Conservation (phyloP, 148 eudicot species). For the Drosera capensis region DNA sequence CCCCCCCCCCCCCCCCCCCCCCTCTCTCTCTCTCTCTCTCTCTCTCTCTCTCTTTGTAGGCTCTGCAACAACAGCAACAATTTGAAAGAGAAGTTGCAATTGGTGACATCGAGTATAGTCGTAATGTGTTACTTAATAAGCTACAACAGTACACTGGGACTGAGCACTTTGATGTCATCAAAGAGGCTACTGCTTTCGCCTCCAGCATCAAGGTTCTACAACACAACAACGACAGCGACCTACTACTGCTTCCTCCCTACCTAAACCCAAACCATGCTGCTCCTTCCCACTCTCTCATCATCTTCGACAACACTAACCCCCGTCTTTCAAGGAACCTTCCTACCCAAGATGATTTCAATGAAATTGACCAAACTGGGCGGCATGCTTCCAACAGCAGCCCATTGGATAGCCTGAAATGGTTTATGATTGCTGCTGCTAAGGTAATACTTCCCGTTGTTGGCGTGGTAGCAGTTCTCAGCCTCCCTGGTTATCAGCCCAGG, state of each 20-base stretch:
- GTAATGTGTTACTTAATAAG: slow-evolving; percentile 61
- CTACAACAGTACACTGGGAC: slow-evolving; percentile 68
- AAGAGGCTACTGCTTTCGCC: slow-evolving; percentile 70
- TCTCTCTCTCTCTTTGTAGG: slow-evolving; percentile 18
- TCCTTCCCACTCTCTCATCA: slow-evolving; percentile 21
- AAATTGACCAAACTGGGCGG: slow-evolving; percentile 24
- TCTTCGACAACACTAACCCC: slow-evolving; percentile 24
- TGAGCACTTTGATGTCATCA: slow-evolving; percentile 60
- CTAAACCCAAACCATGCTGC: slow-evolving; percentile 42
- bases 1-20: neutral
- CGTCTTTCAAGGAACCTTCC: slow-evolving; percentile 21
- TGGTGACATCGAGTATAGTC: slow-evolving; percentile 62
- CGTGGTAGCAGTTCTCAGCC: slow-evolving; percentile 47
- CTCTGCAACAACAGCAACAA: slow-evolving; percentile 73
- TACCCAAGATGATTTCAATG: slow-evolving; percentile 23
- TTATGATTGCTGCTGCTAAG: slow-evolving; percentile 48
- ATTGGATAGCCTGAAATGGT: slow-evolving; percentile 32
- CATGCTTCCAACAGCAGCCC: slow-evolving; percentile 15
- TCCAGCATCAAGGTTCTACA: slow-evolving; percentile 70
- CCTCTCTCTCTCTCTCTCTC: neutral
- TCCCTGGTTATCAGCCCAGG: slow-evolving; percentile 79
- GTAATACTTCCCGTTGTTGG: slow-evolving; percentile 58
- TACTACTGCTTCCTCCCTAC: slow-evolving; percentile 71
- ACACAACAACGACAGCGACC: slow-evolving; percentile 38
- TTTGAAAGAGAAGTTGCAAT: slow-evolving; percentile 74